A percentile compares a stretch with the other conserved stretches of the same genome.
phyloP scores from a whole-genome alignment of 1,284 basidiomycete species.

The Waitea zeae region DNA sequence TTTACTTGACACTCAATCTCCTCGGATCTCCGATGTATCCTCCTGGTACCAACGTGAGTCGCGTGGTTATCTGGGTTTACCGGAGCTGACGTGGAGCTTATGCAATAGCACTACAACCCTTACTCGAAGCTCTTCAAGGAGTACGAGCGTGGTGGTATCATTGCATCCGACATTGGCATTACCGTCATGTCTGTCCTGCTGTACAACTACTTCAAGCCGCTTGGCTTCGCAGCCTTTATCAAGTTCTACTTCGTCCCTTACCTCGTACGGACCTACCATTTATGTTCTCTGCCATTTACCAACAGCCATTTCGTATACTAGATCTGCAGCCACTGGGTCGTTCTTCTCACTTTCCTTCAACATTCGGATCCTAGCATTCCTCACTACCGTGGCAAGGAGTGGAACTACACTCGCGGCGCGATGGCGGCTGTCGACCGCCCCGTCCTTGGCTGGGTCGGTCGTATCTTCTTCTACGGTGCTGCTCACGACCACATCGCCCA shows the following conservation, averaged over 20 bases:
- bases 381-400: slow-evolving; percentile 23
- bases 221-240: slow-evolving; percentile 22
- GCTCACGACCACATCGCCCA: slow-evolving; percentile 21
- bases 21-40: slow-evolving; percentile 19
- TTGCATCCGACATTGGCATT: slow-evolving; percentile 26
- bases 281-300: neutral
- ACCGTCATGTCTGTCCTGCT: slow-evolving; percentile 19
- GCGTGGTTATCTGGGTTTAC: no score
- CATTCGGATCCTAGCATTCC: slow-evolving; percentile 23
- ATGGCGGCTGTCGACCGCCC: slow-evolving; percentile 39
- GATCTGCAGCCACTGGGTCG: slow-evolving; percentile 12
- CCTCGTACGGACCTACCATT: slow-evolving; percentile 26
- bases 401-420: slow-evolving; percentile 38
- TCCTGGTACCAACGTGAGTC: slow-evolving; percentile 15
- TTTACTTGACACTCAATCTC: slow-evolving; percentile 11
- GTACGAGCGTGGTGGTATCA: slow-evolving; percentile 17
- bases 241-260: slow-evolving; percentile 35
- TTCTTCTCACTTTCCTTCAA: slow-evolving; percentile 23
- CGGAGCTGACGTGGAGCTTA: no score
- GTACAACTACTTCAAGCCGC: slow-evolving; percentile 16
- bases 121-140: slow-evolving; percentile 15
- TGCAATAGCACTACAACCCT: slow-evolving; percentile 19
- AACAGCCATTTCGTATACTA: neutral
- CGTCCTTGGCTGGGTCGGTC: slow-evolving; percentile 36
- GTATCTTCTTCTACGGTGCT: slow-evolving; percentile 37